A percentile compares a stretch with the other conserved stretches of the same genome.
phyloP scores from a whole-genome alignment of 208 protist species.

The Polymyxa betae region DNA sequence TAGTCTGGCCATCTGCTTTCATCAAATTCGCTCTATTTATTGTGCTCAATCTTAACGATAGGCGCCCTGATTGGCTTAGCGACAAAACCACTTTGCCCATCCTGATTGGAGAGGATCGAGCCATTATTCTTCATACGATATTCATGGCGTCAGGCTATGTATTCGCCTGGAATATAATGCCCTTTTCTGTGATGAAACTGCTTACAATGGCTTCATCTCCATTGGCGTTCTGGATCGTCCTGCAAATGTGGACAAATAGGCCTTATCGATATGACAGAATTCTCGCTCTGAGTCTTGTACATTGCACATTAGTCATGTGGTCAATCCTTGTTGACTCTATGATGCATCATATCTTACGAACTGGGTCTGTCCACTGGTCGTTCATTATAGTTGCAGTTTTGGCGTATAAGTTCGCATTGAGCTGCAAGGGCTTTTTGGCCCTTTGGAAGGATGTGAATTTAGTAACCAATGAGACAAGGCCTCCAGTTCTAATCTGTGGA shows the following conservation, averaged over 20 bases:
- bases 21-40: conserved; percentile 40
- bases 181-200: not conserved
- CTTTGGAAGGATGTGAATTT: not conserved
- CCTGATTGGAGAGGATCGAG: not conserved
- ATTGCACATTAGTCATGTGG: conserved; percentile 4
- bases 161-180: conserved; percentile 16
- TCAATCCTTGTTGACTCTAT: not conserved
- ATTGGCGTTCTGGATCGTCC: not conserved
- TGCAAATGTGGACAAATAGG: not conserved
- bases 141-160: not conserved
- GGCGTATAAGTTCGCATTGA: not conserved
- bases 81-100: conserved; percentile 32
- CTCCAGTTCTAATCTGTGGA: not conserved
- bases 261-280: conserved; percentile 37
- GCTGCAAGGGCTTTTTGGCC: not conserved
- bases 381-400: not conserved
- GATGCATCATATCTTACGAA: not conserved
- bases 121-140: not conserved
- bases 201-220: not conserved
- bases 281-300: not conserved
- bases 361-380: not conserved
- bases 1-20: not conserved
- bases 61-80: conserved; percentile 24
- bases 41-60: conserved; percentile 33
- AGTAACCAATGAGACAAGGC: not conserved